phyloP scores from a whole-genome alignment of 352 stramenopile species.

The Globisporangium ultimum region DNA sequence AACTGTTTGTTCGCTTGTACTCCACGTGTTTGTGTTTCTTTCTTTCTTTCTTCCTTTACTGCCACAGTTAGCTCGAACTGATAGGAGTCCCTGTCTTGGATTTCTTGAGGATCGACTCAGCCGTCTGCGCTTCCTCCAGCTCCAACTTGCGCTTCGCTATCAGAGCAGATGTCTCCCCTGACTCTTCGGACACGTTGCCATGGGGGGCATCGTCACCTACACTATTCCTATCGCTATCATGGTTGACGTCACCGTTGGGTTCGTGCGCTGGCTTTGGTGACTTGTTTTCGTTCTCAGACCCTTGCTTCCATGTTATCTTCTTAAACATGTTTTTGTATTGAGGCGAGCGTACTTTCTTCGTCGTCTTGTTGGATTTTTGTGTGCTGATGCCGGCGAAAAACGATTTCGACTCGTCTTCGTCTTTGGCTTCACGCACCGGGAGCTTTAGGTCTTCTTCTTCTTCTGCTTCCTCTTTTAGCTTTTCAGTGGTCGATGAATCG shows the following conservation, averaged over 20 bases:
- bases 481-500: slow-evolving; percentile 9
- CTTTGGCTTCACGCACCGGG: slow-evolving; percentile 51
- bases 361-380: slow-evolving; percentile 35
- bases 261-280: slow-evolving; percentile 19
- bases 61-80: slow-evolving; percentile 46
- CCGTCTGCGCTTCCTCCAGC: slow-evolving; percentile 39
- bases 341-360: slow-evolving; percentile 38
- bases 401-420: slow-evolving; percentile 40
- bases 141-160: slow-evolving; percentile 63
- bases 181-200: slow-evolving; percentile 7
- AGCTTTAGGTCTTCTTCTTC: slow-evolving; percentile 58
- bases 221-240: slow-evolving; percentile 31
- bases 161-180: slow-evolving; percentile 19
- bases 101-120: slow-evolving; percentile 71
- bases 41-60: slow-evolving; percentile 4
- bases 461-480: slow-evolving; percentile 22
- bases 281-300: slow-evolving; percentile 11
- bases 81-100: slow-evolving; percentile 66
- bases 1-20: slow-evolving; percentile 4
- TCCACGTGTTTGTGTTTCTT: background rate
- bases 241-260: slow-evolving; percentile 2
- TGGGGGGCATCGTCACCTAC: slow-evolving; percentile 13
- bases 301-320: slow-evolving; percentile 69
- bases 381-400: slow-evolving; percentile 50
- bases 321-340: slow-evolving; percentile 79